phyloP scores from a whole-genome alignment of 805 yeast genomes.

The Spathaspora sp. region DNA sequence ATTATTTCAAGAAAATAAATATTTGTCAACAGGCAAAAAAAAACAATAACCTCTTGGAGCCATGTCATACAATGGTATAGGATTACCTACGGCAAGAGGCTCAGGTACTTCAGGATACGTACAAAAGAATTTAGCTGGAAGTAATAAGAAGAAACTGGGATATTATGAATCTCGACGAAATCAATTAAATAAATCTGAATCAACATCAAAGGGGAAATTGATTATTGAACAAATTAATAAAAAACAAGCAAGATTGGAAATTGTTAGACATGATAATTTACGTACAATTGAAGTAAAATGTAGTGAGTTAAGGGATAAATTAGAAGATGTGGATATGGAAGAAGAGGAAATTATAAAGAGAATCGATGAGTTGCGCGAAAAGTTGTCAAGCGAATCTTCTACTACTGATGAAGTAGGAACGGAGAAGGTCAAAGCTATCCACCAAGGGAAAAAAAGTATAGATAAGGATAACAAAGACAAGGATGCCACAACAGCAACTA shows the following conservation, averaged over 20 bases:
- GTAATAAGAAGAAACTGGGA: constrained; percentile 14
- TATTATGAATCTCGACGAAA: constrained; percentile 35
- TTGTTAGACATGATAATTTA: constrained; percentile 31
- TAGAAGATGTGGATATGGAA: constrained; percentile 45
- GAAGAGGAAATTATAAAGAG: constrained; percentile 25
- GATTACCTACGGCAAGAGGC: constrained; percentile 54
- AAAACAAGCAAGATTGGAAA: constrained; percentile 16
- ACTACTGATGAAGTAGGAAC: not conserved
- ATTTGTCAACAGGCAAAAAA: too few species aligned
- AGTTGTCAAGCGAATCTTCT: constrained; percentile 7
- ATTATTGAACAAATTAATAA: constrained; percentile 11
- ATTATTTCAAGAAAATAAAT: too few species aligned
- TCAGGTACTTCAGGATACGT: constrained; percentile 63
- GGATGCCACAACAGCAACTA: not conserved
- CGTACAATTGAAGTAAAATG: constrained; percentile 44
- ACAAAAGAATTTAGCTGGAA: constrained; percentile 39
- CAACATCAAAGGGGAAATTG: constrained; percentile 15
- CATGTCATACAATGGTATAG: constrained; percentile 60
- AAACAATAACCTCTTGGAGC: too few species aligned
- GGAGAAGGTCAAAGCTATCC: not conserved
- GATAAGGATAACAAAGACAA: not conserved
- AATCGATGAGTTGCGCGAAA: constrained; percentile 18
- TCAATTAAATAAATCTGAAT: constrained; percentile 11
- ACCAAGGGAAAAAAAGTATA: not conserved
- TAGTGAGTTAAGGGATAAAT: constrained; percentile 45